Evolutionary conservation across 768 basidiomycete genomes (phyloP).

Genomic region (Suillus lakei): DNA sequence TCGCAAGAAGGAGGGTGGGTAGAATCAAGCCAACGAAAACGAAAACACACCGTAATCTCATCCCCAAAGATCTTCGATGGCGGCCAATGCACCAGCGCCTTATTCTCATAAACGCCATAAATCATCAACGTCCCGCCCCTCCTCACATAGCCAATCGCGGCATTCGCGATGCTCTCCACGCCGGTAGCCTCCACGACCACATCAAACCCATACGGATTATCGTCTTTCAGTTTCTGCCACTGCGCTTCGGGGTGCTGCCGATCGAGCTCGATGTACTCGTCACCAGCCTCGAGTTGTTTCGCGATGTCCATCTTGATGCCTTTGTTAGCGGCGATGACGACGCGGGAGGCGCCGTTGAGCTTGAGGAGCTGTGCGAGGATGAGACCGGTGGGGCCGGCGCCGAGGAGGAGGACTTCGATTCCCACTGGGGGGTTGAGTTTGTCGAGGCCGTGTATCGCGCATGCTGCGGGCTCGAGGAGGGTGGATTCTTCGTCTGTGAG

Average conservation of each 20-base stretch:
- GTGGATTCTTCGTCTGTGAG: constrained; percentile 87
- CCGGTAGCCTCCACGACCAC: constrained; percentile 85
- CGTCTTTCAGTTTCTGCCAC: constrained; percentile 79
- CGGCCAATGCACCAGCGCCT: constrained; percentile 84
- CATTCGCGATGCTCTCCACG: constrained; percentile 85
- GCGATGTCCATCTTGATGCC: constrained; percentile 92
- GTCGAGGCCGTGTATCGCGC: constrained; percentile 91
- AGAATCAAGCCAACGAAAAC: no score
- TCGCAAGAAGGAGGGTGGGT: no score
- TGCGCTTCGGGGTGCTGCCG: constrained; percentile 73
- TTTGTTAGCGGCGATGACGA: constrained; percentile 89
- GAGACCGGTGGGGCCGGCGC: constrained; percentile 92
- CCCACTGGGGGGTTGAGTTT: constrained; percentile 84
- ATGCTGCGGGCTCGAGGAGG: constrained; percentile 87
- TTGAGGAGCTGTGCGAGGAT: constrained; percentile 89
- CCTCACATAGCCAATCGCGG: constrained; percentile 88
- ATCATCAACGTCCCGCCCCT: constrained; percentile 85
- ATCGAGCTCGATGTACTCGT: constrained; percentile 88
- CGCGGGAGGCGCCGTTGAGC: constrained; percentile 79
- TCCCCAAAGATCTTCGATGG: constrained; percentile 81
- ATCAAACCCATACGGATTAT: constrained; percentile 89
- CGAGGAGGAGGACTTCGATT: constrained; percentile 81
- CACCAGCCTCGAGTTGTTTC: constrained; percentile 74
- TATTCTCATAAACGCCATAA: constrained; percentile 91
- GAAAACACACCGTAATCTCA: constrained; percentile 59